Conservation (phyloP, 1,284 basidiomycete species). For the Lentinus polychrous region DNA sequence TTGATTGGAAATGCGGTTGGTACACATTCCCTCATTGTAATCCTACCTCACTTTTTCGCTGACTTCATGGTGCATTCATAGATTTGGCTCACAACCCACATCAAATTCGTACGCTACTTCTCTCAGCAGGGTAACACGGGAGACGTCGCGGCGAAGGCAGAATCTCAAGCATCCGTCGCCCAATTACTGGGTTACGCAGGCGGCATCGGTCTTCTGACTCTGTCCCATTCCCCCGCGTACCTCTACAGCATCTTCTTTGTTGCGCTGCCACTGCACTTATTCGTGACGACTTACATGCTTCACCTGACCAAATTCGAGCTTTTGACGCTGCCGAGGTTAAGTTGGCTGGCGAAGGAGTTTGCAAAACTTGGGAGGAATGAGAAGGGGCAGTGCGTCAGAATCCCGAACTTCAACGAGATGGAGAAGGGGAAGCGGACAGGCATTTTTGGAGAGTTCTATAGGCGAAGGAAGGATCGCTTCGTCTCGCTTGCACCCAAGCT, state of each 20-base stretch:
- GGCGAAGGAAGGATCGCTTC: slow-evolving; percentile 17
- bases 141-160: slow-evolving; percentile 27
- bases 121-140: slow-evolving; percentile 25
- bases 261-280: slow-evolving; percentile 20
- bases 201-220: slow-evolving; percentile 22
- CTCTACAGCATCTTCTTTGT: slow-evolving; percentile 24
- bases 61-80: slow-evolving; percentile 6
- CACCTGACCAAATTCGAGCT: slow-evolving; percentile 24
- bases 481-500: slow-evolving; percentile 20
- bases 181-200: slow-evolving; percentile 24
- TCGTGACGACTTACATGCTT: slow-evolving; percentile 23
- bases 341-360: slow-evolving; percentile 19
- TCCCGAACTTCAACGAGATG: slow-evolving; percentile 18
- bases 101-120: slow-evolving; percentile 28
- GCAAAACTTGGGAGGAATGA: slow-evolving; percentile 9
- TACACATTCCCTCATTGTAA: background rate
- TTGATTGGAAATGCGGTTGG: slow-evolving; percentile 24
- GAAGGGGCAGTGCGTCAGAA: background rate
- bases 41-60: background rate
- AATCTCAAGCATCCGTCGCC: slow-evolving; percentile 25
- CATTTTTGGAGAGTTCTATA: slow-evolving; percentile 26
- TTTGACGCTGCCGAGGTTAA: slow-evolving; percentile 23
- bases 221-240: slow-evolving; percentile 25
- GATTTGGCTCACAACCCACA: slow-evolving; percentile 28
- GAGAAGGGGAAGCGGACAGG: slow-evolving; percentile 17